Evolutionary conservation across 2,329 filamentous ascomycete species (phyloP).

Genomic region (Aspergillus pseudoterreus): DNA sequence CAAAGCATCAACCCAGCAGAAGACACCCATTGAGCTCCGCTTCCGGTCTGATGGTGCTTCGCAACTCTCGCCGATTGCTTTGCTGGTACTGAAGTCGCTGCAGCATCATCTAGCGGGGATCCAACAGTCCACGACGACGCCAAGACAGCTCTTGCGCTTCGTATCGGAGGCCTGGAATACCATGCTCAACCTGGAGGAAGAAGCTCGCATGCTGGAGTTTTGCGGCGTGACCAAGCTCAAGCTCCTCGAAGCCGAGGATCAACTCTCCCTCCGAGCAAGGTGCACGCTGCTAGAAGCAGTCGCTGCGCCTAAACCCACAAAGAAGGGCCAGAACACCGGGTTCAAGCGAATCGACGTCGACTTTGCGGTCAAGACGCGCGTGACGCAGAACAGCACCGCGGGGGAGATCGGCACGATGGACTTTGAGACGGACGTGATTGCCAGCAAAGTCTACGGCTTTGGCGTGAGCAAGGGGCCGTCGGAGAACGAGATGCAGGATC

Average conservation of each 20-base stretch:
- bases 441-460: slow-evolving; percentile 41
- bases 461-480: slow-evolving; percentile 27
- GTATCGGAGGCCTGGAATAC: slow-evolving; percentile 43
- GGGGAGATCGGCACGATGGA: slow-evolving; percentile 26
- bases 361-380: slow-evolving; percentile 33
- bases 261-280: slow-evolving; percentile 30
- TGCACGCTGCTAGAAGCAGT: slow-evolving; percentile 35
- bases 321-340: neutral
- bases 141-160: slow-evolving; percentile 39
- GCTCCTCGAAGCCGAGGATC: slow-evolving; percentile 24
- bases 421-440: slow-evolving; percentile 36
- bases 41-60: slow-evolving; percentile 6
- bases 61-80: slow-evolving; percentile 33
- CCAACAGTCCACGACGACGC: slow-evolving; percentile 30
- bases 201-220: slow-evolving; percentile 43
- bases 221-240: slow-evolving; percentile 42
- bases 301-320: slow-evolving; percentile 11
- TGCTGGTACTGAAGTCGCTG: slow-evolving; percentile 42
- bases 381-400: slow-evolving; percentile 15
- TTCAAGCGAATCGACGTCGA: slow-evolving; percentile 35
- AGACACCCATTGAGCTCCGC: slow-evolving; percentile 32
- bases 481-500: slow-evolving; percentile 34
- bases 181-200: slow-evolving; percentile 37
- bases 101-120: slow-evolving; percentile 34
- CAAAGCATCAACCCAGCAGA: slow-evolving; percentile 19